phyloP scores from a whole-genome alignment of 768 basidiomycete genomes.

The Tubosaeta sp. region DNA sequence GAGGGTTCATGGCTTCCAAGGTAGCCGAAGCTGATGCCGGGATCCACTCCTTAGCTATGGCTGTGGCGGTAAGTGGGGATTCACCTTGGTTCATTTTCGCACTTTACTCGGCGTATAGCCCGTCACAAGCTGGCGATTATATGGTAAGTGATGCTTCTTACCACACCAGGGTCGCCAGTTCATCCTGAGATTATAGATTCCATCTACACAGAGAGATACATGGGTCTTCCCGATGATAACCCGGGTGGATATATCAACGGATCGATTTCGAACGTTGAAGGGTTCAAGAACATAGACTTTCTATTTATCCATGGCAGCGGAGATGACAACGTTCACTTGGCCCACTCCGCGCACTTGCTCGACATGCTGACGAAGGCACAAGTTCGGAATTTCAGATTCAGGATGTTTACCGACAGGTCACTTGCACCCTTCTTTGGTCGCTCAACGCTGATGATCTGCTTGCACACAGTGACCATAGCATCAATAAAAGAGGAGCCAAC shows the following conservation, averaged over 20 bases:
- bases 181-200: constrained; percentile 54
- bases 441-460: constrained; percentile 6
- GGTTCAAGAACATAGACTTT: constrained; percentile 76
- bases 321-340: constrained; percentile 95
- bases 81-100: neutral
- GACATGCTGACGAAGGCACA: constrained; percentile 86
- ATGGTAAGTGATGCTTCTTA: constrained; percentile 45
- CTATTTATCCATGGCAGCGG: constrained; percentile 90
- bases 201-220: constrained; percentile 97
- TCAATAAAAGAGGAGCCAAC: constrained; percentile 68
- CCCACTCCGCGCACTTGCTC: constrained; percentile 84
- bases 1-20: constrained; percentile 94
- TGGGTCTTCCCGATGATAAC: constrained; percentile 79
- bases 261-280: constrained; percentile 83
- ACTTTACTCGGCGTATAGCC: constrained; percentile 44
- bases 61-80: constrained; percentile 67
- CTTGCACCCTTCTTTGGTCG: constrained; percentile 16
- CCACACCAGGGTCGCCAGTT: neutral
- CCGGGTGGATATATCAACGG: constrained; percentile 85
- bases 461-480: constrained; percentile 68
- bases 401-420: constrained; percentile 97
- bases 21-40: constrained; percentile 87
- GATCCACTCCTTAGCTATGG: constrained; percentile 87
- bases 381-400: constrained; percentile 75
- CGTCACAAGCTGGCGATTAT: constrained; percentile 82